Conservation (phyloP, 2,329 filamentous ascomycete genomes). For the Venturia asperata region DNA sequence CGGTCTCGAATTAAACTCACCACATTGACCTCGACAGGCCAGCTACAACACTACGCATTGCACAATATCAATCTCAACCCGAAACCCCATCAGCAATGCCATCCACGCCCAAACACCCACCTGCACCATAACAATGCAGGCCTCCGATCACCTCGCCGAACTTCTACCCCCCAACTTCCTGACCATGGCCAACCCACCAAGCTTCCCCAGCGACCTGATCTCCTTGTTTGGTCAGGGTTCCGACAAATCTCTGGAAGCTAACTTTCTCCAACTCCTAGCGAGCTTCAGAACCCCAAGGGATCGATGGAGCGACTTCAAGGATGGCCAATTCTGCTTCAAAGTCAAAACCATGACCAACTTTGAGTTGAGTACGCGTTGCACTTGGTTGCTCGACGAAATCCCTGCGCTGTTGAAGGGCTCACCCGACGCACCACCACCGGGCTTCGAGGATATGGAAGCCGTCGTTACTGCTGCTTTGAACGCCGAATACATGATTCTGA, state of each 20-base stretch:
- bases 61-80: neutral
- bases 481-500: constrained; percentile 33
- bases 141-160: neutral
- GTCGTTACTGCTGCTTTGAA: constrained; percentile 25
- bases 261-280: neutral
- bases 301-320: neutral
- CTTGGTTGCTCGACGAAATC: constrained; percentile 8
- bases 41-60: neutral
- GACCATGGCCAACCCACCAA: neutral
- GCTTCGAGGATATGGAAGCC: constrained; percentile 2
- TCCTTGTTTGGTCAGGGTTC: neutral
- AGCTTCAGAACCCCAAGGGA: neutral
- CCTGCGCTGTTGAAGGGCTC: neutral
- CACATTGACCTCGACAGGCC: neutral
- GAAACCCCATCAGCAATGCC: neutral
- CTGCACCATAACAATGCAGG: neutral
- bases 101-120: neutral
- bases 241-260: neutral
- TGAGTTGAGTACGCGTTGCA: constrained; percentile 3
- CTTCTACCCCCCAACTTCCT: neutral
- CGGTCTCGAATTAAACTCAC: neutral
- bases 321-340: neutral
- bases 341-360: constrained; percentile 16
- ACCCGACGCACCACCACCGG: neutral
- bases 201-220: neutral